phyloP scores from a whole-genome alignment of 2,329 filamentous ascomycete species.

The Trichophyton mentagrophytes region DNA sequence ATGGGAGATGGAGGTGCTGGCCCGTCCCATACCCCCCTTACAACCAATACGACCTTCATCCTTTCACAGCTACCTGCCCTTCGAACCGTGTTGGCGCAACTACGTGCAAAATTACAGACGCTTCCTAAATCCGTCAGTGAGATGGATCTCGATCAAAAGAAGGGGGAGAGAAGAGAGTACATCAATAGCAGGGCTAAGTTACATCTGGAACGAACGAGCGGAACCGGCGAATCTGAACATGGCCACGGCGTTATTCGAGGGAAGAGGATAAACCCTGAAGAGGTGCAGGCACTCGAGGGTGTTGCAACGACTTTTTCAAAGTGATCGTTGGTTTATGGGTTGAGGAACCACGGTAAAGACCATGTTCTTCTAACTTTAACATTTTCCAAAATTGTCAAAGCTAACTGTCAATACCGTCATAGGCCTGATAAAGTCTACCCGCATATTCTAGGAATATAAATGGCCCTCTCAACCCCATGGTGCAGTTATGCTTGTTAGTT shows the following conservation, averaged over 20 bases:
- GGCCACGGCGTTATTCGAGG: constrained; percentile 26
- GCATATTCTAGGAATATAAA: too few relatives aligned
- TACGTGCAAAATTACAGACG: constrained; percentile 51
- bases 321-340: background rate
- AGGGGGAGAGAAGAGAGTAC: constrained; percentile 63
- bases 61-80: constrained; percentile 73
- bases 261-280: constrained; percentile 27
- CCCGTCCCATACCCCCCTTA: constrained; percentile 27
- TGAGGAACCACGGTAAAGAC: background rate
- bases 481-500: too few relatives aligned
- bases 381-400: too few relatives aligned
- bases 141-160: constrained; percentile 41
- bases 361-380: background rate
- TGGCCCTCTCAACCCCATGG: too few relatives aligned
- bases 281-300: constrained; percentile 30
- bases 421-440: too few relatives aligned
- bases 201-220: constrained; percentile 52
- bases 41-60: constrained; percentile 51
- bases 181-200: constrained; percentile 66
- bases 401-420: too few relatives aligned
- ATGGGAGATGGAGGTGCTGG: constrained; percentile 29
- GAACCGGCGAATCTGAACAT: constrained; percentile 24
- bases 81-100: constrained; percentile 52
- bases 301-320: constrained; percentile 7
- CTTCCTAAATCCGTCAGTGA: constrained; percentile 27